These are phyloP conservation scores for Rosa persica DNA, from an alignment of 306 rosid species.

Conservation along the genomic window DNA sequence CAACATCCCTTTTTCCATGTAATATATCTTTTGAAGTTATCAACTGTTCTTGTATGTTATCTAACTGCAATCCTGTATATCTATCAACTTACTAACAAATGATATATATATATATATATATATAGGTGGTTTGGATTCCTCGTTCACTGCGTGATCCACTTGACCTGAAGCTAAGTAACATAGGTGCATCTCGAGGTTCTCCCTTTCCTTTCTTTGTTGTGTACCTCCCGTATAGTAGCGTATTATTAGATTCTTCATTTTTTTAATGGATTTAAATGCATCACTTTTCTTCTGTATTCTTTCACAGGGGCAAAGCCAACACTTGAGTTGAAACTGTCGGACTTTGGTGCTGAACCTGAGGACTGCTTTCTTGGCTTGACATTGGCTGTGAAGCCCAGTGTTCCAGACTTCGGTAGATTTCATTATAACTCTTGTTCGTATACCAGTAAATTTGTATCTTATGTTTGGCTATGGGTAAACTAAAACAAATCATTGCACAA, in stretches of 20 bases:
- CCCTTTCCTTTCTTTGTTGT: not conserved
- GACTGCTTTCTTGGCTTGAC: conserved; percentile 94
- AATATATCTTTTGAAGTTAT: conserved; percentile 31
- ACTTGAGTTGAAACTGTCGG: conserved; percentile 73
- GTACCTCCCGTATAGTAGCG: not conserved
- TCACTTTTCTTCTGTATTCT: conserved; percentile 23
- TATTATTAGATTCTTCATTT: conserved; percentile 5
- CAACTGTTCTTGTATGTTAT: not conserved
- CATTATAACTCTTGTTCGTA: conserved; percentile 9
- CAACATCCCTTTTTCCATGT: conserved; percentile 84
- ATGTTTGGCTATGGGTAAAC: not conserved
- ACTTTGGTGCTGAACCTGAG: conserved; percentile 82
- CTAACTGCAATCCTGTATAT: conserved; percentile 15
- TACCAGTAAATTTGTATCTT: not conserved
- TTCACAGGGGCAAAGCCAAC: conserved; percentile 68
- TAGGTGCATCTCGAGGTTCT: conserved; percentile 37
- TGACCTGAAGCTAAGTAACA: conserved; percentile 77
- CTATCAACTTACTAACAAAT: conserved; percentile 32
- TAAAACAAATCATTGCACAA: not conserved
- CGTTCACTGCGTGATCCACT: conserved; percentile 62
- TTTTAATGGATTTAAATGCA: conserved; percentile 11
- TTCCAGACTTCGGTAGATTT: conserved; percentile 58
- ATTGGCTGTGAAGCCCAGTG: conserved; percentile 78
- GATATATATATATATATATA: conserved; percentile 12
- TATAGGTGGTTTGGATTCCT: conserved; percentile 67